Percentiles rank a stretch among this genome's conserved stretches.
Conservation (phyloP, 2,329 filamentous ascomycete species). For the Arthrinium phaeospermum region DNA sequence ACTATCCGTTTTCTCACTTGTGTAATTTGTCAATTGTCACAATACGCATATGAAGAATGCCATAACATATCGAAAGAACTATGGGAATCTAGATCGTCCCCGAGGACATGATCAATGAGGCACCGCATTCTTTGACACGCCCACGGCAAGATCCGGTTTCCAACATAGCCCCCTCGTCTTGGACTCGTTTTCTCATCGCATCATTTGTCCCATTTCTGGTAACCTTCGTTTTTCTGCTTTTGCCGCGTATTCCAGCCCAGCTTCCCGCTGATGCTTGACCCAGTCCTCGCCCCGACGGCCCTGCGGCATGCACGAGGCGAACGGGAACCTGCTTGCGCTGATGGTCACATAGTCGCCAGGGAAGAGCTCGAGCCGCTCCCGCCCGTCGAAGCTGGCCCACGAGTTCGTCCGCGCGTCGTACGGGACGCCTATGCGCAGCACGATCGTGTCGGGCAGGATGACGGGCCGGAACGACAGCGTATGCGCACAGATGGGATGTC, state of each 20-base stretch:
- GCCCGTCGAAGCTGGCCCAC: conserved; percentile 98
- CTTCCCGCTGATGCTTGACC: conserved; percentile 81
- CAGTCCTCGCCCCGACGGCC: conserved; percentile 76
- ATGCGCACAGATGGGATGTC: conserved; percentile 89
- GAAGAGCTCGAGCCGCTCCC: conserved; percentile 80
- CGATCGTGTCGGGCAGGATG: conserved; percentile 94
- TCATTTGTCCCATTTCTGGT: conserved; percentile 52
- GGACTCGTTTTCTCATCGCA: background rate
- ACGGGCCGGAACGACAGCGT: conserved; percentile 96
- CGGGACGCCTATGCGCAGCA: conserved; percentile 90
- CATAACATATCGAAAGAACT: background rate
- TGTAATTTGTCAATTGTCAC: background rate
- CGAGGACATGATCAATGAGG: background rate
- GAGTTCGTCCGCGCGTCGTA: conserved; percentile 88
- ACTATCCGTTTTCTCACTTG: background rate
- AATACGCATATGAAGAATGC: background rate
- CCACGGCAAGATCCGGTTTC: background rate
- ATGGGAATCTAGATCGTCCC: background rate
- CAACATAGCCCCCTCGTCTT: background rate
- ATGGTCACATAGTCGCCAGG: conserved; percentile 87
- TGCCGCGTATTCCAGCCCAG: conserved; percentile 82
- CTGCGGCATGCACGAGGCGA: conserved; percentile 75
- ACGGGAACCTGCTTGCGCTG: conserved; percentile 79
- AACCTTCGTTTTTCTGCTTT: conserved; percentile 71
- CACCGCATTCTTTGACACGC: background rate